Conservation (phyloP, 2,329 filamentous ascomycete species). For the Epichloe aotearoae region DNA sequence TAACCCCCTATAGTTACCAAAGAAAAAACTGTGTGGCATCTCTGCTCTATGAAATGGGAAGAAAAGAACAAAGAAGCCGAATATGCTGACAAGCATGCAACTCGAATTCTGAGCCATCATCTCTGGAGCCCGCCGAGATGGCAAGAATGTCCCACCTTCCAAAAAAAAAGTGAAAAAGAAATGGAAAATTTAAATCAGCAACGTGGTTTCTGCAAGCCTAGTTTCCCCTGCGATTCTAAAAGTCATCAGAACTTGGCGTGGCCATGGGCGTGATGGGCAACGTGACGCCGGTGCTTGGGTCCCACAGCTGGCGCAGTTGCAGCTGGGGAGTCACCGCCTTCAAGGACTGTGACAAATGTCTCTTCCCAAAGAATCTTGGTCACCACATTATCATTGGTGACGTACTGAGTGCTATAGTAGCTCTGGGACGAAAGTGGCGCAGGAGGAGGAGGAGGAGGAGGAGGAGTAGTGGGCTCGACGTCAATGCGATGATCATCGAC, state of each 20-base stretch:
- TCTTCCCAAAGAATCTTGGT: constrained; percentile 45
- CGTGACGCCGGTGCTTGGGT: constrained; percentile 15
- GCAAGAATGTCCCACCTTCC: constrained; percentile 7
- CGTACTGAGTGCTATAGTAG: constrained; percentile 36
- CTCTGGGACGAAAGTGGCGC: constrained; percentile 15
- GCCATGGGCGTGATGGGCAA: constrained; percentile 26
- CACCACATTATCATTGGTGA: constrained; percentile 36
- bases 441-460: constrained; percentile 4
- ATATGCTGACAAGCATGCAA: constrained; percentile 22
- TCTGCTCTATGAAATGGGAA: constrained; percentile 17
- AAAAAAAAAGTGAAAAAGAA: constrained; percentile 5
- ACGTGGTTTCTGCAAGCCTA: constrained; percentile 9
- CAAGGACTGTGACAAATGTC: constrained; percentile 39
- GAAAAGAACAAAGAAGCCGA: constrained; percentile 14
- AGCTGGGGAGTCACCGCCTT: constrained; percentile 28
- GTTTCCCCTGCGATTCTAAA: constrained; percentile 7
- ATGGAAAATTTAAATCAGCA: constrained; percentile 5
- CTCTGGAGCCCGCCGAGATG: constrained; percentile 25
- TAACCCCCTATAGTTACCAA: constrained; percentile 20
- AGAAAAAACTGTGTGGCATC: constrained; percentile 16
- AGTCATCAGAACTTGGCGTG: constrained; percentile 16
- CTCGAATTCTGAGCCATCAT: constrained; percentile 13
- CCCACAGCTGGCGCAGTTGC: constrained; percentile 12
- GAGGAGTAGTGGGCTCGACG: constrained; percentile 6
- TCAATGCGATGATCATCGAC: background rate